phyloP scores from a whole-genome alignment of 805 yeast genomes.

The Tetrapisispora iriomotensis region DNA sequence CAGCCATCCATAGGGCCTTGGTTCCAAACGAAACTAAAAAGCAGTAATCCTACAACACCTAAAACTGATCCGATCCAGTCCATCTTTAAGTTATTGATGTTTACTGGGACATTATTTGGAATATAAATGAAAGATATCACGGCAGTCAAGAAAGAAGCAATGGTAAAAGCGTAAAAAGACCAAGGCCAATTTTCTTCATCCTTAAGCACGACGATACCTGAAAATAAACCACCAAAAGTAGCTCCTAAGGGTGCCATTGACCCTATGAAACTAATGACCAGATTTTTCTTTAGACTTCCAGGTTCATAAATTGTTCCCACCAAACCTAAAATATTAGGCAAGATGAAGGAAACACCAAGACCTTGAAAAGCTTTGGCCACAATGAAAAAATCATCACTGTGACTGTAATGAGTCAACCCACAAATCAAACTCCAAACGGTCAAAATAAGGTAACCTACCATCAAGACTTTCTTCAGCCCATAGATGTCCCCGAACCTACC shows the following conservation, averaged over 20 bases:
- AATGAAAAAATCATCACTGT: conserved; percentile 41
- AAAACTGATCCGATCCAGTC: conserved; percentile 45
- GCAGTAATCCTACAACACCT: conserved; percentile 51
- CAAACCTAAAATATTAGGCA: conserved; percentile 54
- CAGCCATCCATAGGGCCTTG: conserved; percentile 71
- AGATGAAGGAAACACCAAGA: conserved; percentile 46
- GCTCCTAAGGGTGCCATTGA: conserved; percentile 58
- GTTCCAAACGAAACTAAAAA: conserved; percentile 62
- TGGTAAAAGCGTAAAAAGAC: conserved; percentile 23
- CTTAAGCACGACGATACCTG: conserved; percentile 33
- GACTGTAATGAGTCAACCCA: conserved; percentile 46
- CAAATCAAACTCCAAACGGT: conserved; percentile 49
- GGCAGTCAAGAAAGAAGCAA: conserved; percentile 13
- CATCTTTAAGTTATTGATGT: conserved; percentile 25
- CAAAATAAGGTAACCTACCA: conserved; percentile 48
- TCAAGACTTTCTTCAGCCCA: conserved; percentile 48
- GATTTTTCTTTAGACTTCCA: conserved; percentile 37
- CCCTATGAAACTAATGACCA: conserved; percentile 46
- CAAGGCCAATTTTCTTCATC: conserved; percentile 20
- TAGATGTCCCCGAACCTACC: conserved; percentile 67
- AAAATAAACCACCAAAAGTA: conserved; percentile 41
- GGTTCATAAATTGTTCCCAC: conserved; percentile 37
- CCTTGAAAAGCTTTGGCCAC: conserved; percentile 52
- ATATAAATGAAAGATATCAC: conserved; percentile 15
- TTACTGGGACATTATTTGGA: conserved; percentile 24